phyloP scores from a whole-genome alignment of 208 protist genomes.

The Trypanosoma mega region DNA sequence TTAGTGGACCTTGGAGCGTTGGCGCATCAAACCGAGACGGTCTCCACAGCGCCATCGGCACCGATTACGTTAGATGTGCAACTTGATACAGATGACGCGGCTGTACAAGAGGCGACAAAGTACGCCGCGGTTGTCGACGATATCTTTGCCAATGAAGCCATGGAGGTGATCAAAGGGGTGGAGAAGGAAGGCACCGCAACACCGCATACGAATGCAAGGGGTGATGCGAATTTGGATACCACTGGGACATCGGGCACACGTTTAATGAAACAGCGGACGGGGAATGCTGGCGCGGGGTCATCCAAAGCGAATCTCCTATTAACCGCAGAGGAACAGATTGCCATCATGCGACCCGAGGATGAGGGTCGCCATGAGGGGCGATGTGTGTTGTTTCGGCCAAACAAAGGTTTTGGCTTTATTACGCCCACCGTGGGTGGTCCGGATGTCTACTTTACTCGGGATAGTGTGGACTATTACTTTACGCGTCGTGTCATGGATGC shows the following conservation, averaged over 20 bases:
- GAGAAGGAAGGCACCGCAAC: conserved; percentile 3
- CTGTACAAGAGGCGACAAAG: conserved; percentile 65
- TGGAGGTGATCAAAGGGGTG: conserved; percentile 3
- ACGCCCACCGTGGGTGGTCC: conserved; percentile 67
- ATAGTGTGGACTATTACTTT: conserved; percentile 59
- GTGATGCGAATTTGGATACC: background rate
- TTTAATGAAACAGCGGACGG: background rate
- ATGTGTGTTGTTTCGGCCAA: conserved; percentile 62
- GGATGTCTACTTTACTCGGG: conserved; percentile 78
- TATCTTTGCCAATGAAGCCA: conserved; percentile 15
- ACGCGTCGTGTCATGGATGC: conserved; percentile 52
- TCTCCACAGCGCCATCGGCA: background rate
- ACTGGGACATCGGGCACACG: background rate
- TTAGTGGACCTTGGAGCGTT: background rate
- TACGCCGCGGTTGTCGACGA: conserved; percentile 35
- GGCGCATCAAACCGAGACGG: background rate
- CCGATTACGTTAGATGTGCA: conserved; percentile 22
- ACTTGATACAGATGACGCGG: conserved; percentile 57
- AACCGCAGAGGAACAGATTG: conserved; percentile 66
- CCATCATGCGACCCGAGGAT: conserved; percentile 61
- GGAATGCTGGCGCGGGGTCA: background rate
- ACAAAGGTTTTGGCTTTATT: conserved; percentile 79
- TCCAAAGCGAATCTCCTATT: background rate
- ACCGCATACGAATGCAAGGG: no score
- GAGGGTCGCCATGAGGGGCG: conserved; percentile 45